Percentiles rank a stretch among this genome's conserved stretches.
These are phyloP conservation scores for Carex arenaria DNA, from an alignment of 202 grass and related monocot species.

Conservation along the genomic window DNA sequence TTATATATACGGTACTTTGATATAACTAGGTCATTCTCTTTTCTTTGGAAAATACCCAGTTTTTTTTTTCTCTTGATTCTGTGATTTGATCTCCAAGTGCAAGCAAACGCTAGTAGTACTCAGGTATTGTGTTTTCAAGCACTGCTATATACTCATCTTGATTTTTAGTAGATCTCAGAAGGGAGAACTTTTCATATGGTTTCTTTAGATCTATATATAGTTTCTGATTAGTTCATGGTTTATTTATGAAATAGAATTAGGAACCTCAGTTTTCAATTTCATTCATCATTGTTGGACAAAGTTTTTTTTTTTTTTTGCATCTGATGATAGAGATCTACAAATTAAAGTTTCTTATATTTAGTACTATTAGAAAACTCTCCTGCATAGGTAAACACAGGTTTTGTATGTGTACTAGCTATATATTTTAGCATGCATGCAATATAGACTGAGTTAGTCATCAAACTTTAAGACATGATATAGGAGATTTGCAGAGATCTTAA, in stretches of 20 bases:
- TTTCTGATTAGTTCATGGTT: background rate
- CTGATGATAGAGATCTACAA: background rate
- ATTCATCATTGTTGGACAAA: background rate
- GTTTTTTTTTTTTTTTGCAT: background rate
- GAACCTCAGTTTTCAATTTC: background rate
- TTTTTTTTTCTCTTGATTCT: background rate
- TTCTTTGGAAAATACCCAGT: background rate
- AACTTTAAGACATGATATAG: background rate
- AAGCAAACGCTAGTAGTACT: background rate
- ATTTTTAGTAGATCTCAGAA: background rate
- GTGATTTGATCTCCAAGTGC: background rate
- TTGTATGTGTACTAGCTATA: background rate
- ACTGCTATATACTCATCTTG: background rate
- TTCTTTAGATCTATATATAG: background rate
- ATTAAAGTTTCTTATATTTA: too few relatives aligned
- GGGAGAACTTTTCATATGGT: background rate
- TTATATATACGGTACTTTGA: background rate
- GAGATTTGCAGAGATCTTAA: background rate
- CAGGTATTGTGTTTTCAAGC: conserved; percentile 2
- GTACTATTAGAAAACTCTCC: background rate
- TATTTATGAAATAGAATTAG: background rate
- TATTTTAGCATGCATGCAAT: background rate
- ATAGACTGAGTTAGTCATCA: background rate
- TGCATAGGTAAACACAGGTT: background rate
- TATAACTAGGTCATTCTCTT: background rate